Base-by-base conservation (phyloP, 768 basidiomycete genomes). In the Auriscalpium orientale region DNA sequence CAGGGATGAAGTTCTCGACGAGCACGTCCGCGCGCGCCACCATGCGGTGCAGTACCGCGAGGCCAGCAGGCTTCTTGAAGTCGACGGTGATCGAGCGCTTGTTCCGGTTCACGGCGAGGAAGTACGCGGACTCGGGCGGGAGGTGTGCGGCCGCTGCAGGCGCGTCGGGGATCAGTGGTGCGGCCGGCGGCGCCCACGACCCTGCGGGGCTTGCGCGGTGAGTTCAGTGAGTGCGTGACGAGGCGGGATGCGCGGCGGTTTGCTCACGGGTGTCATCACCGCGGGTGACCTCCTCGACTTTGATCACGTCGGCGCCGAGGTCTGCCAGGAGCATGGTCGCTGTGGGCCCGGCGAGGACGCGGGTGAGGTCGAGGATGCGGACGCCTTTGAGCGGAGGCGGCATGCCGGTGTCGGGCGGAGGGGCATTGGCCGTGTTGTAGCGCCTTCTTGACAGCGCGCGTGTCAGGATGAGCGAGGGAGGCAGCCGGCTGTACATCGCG, bases 291-390 rank as follows among this genome's bases (percentile, higher is more conserved):
- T 91, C 88, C 67, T 95, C 92, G 6, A 97, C 82, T 68, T 97
- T 98, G 68, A 97, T 81, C 33, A 98, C 92, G 66, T 98, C 92
- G 48, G 95, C 95, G 1, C 91, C 87, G 37, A 95, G 72, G 71
- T 95, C 92, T 8, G 86, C 93, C n/a, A 97, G 77, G 58, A 95
- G 78, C 93, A 95, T 90, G 1, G 92, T 90, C n/a, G 87, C 83
- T 1, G 87, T 87, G 35, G 93, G 93, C 0, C 91, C 93, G n/a
- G 93, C 93, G 49, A 98, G 74, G 1, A 97, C 88, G 33, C 95
- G 80, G 13, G 93, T 92, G 54, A 97, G 71, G 70, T 98, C 95
- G 21, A 98, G 75, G n/a, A 97, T 79, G 64, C 79, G 83, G 61
- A 95, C 74, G 15, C 90, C 92, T 58, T 79, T 76, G 57, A 98